Percentiles rank a stretch among this genome's conserved stretches.
These are phyloP conservation scores for Venturia oleaginea DNA, from an alignment of 2,329 filamentous ascomycete genomes.

Conservation along the genomic window DNA sequence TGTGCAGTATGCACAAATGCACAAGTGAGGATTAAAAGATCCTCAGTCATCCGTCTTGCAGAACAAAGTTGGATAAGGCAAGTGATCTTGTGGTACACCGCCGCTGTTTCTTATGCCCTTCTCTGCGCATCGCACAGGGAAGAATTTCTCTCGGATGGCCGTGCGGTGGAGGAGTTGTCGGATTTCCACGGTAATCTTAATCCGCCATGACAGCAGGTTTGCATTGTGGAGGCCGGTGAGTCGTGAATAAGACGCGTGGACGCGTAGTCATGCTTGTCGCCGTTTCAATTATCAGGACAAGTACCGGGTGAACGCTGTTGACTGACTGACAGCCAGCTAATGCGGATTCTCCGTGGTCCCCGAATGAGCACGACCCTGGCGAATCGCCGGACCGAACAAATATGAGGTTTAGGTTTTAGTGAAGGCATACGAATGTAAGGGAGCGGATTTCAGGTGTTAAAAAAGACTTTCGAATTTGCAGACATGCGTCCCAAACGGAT, in stretches of 20 bases:
- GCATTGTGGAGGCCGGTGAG: background rate
- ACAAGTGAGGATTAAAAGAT: background rate
- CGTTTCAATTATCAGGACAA: background rate
- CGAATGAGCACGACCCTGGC: background rate
- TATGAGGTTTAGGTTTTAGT: background rate
- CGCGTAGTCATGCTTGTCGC: conserved; percentile 2
- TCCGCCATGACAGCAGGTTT: background rate
- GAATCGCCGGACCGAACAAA: background rate
- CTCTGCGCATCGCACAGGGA: conserved; percentile 3
- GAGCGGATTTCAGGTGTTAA: background rate
- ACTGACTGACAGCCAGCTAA: background rate
- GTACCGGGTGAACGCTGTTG: background rate
- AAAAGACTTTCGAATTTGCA: background rate
- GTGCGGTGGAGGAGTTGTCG: background rate
- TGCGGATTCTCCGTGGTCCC: background rate
- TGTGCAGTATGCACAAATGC: background rate
- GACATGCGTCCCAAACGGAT: background rate
- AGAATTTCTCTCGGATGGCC: background rate
- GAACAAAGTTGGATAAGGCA: background rate
- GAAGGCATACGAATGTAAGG: background rate
- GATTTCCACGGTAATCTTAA: background rate
- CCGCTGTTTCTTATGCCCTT: background rate
- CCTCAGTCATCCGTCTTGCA: background rate
- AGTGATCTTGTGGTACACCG: background rate
- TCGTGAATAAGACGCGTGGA: background rate